phyloP scores from a whole-genome alignment of 495 filamentous ascomycete species.

The Bathelium albidoporum region DNA sequence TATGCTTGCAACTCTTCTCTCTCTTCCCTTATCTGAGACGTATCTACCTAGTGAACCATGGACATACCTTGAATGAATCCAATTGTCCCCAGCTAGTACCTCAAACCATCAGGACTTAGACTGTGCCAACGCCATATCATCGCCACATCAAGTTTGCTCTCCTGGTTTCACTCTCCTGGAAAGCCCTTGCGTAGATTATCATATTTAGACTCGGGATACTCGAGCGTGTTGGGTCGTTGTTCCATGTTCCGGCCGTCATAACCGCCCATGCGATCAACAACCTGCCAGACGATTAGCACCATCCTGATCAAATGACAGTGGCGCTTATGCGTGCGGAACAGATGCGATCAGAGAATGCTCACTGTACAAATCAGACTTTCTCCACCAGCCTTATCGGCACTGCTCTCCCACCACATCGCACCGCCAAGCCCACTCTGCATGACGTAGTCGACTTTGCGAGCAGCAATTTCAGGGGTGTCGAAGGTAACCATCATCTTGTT shows the following conservation, averaged over 20 bases:
- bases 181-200: conserved; percentile 22
- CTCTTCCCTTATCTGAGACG: no score
- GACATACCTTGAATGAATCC: no score
- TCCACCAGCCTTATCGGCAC: conserved; percentile 50
- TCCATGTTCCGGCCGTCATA: conserved; percentile 19
- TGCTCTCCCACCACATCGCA: conserved; percentile 87
- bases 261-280: conserved; percentile 14
- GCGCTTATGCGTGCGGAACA: no score
- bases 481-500: conserved; percentile 61
- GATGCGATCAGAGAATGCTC: background rate
- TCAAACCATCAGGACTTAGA: no score
- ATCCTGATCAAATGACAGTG: background rate
- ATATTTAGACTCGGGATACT: conserved; percentile 23
- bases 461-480: conserved; percentile 53
- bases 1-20: no score
- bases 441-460: conserved; percentile 57
- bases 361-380: conserved; percentile 18
- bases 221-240: conserved; percentile 14
- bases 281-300: background rate
- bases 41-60: no score
- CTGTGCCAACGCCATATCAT: no score
- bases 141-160: no score
- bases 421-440: conserved; percentile 55
- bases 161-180: conserved; percentile 17
- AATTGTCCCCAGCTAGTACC: no score